Evolutionary conservation across 805 yeast species (phyloP), one percentile per base, ranked within the genome.

Genomic region (Babjeviella inositovora): DNA sequence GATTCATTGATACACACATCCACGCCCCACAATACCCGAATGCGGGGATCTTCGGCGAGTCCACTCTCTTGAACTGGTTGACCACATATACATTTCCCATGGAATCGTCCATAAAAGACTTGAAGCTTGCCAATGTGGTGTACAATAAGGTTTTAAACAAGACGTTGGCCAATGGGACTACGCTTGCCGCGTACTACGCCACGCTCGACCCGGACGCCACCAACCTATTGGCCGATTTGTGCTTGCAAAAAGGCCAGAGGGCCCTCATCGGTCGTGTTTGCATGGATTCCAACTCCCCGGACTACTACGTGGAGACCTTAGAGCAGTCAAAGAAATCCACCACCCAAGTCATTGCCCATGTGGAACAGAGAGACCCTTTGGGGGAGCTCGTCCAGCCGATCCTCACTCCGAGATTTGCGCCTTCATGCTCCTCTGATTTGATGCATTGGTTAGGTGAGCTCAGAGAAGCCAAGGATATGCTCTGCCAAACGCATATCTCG

Each of bases 201-300:
- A 84, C 97, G 0, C 72, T 81, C 21, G 93, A 87, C 39, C 54
- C 72, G 0, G 66, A 63, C 5, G 71, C 93, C 4, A 65, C 96
- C 2, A 73, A 73, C 24, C 35, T 74, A 17, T 62, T 90, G 37
- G 93, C 93, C 2, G 76, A 74, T 28, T 42, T 76, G 9, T 70
- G 87, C 17, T 49, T 71, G 8, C 29, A 53, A 18, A 34, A 51
- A 15, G 93, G 94, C 18, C 97, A 85, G 47, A 57, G 96, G 30
- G 95, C 94, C 0, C 62, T 79, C 25, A 69, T 90, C 18, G 98
- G 98, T 4, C 74, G 87, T 36, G 93, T 82, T 11, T 90, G 97
- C 43, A 90, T 90, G 97, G 75, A 84, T 41, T 62, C 66, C 30
- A 73, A 80, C 48, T 66, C 81, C 1, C 92, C 90, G 1, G 74